phyloP scores from a whole-genome alignment of 2,329 filamentous ascomycete genomes.

The Coniochaeta ligniaria region DNA sequence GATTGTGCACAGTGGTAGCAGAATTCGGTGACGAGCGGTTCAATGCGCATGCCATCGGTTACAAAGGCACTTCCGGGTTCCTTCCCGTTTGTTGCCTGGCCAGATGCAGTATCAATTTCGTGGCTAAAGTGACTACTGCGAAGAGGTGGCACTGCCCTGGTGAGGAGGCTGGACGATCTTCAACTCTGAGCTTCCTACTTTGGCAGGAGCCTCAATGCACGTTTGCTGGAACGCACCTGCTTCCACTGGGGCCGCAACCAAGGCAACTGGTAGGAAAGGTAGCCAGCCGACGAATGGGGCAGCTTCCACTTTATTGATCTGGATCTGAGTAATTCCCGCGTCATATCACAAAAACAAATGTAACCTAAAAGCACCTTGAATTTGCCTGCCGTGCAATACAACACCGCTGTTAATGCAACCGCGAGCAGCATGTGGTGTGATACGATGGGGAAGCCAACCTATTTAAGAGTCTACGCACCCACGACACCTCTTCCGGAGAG shows the following conservation, averaged over 20 bases:
- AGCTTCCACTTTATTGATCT: neutral
- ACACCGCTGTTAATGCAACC: neutral
- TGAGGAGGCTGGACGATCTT: neutral
- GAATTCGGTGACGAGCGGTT: too few species aligned
- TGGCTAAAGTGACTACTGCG: neutral
- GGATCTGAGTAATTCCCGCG: neutral
- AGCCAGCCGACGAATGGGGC: neutral
- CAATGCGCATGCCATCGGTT: too few species aligned
- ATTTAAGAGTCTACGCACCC: neutral
- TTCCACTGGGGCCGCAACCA: neutral
- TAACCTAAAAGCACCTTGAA: neutral
- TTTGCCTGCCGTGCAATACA: neutral
- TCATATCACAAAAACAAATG: neutral
- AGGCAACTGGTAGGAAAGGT: too few species aligned
- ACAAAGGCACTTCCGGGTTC: too few species aligned
- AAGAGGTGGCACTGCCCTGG: neutral
- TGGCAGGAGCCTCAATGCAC: neutral
- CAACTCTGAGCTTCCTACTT: neutral
- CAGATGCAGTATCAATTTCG: neutral
- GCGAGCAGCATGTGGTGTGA: neutral
- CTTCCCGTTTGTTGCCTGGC: neutral
- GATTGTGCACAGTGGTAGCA: too few species aligned
- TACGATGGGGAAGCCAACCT: neutral
- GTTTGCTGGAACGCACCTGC: neutral
- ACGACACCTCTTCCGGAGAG: neutral